These are phyloP conservation scores for Lichtheimia corymbifera DNA, from an alignment of 371 early-diverging fungal genomes.

Conservation along the genomic window DNA sequence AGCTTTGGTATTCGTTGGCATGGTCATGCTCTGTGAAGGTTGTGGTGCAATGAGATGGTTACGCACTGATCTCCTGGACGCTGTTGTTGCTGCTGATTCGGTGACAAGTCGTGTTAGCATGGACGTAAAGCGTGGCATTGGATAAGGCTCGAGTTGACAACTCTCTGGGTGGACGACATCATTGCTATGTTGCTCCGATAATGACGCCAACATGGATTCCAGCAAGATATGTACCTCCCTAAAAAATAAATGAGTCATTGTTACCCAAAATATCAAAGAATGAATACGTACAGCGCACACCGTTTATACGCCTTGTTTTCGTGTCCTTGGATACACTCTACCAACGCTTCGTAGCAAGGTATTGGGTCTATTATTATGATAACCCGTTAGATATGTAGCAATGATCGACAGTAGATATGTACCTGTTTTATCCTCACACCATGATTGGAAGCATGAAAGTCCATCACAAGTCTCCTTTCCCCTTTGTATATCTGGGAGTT, in stretches of 20 bases:
- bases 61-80: background rate
- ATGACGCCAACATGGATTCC: conserved; percentile 6
- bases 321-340: background rate
- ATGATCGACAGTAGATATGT: background rate
- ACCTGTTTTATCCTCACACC: background rate
- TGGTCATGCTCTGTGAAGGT: background rate
- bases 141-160: background rate
- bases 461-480: conserved; percentile 4
- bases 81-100: background rate
- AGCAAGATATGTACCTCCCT: conserved; percentile 6
- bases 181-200: background rate
- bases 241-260: background rate
- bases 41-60: background rate
- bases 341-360: background rate
- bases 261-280: background rate
- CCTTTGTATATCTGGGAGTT: background rate
- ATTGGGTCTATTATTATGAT: background rate
- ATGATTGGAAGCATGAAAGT: background rate
- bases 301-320: background rate
- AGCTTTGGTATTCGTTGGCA: background rate
- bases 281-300: background rate
- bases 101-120: no score
- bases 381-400: background rate
- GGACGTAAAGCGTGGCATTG: no score
- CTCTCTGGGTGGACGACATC: background rate